Evolutionary conservation across 257 asterid species (phyloP), one percentile per base, ranked within the genome.

Genomic region (Henckelia pumila): DNA sequence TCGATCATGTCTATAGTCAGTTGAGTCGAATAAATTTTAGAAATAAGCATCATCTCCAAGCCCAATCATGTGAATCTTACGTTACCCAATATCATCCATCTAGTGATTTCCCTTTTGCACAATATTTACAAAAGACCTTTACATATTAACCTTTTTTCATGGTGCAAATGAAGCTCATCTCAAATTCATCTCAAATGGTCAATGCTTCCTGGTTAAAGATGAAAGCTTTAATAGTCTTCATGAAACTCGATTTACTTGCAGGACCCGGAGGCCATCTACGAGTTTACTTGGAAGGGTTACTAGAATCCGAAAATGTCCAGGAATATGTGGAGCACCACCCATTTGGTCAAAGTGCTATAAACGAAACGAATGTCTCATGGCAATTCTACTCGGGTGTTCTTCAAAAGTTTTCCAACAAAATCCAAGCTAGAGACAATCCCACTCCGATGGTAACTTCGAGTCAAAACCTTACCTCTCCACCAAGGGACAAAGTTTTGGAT

Each of bases 231-330:
- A 69, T 4, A 33, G 50, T 59, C 56, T 9, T 61, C 52, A 33
- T 61, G 53, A 23, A 53, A 40, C 44, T 40, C 47, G 35, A 40
- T 28, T 67, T 55, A 61, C 56, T 17, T 59, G 74, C 77, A 83
- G 88, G 88, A 53, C 92, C 87, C 8, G 95, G 87, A 75, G 98
- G 98, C 7, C 83, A 84, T 74, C 75, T 92, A 66, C 85, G 92
- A 72, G 88, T 76, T 58, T 89, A 92, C 80, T 79, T 92, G 76
- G 90, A 87, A 79, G 89, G 82, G 28, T 72, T 89, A 59, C 74
- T 87, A 30, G 32, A 47, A 47, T 75, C 89, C 11, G 86, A 80
- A 29, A 68, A 89, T 69, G 82, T 85, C 29, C 87, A 62, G 70
- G 69, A 72, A 40, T 80, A 82, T 65, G 89, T 92, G 5, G 78